Conservation (phyloP, 495 filamentous ascomycete species). For the Aeminium ludgeri region DNA sequence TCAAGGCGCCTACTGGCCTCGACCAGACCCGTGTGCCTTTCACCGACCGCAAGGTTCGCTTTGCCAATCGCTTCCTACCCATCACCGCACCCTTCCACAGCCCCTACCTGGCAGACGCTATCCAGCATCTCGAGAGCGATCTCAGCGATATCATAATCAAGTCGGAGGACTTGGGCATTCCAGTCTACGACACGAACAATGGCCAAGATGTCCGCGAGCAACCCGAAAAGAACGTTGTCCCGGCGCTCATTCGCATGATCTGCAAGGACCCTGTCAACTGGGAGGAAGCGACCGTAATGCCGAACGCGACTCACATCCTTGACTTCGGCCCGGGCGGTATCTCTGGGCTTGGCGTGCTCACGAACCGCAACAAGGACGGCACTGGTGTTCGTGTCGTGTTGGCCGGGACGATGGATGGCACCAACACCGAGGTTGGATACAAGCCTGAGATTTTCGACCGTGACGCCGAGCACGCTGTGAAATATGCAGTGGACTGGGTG, state of each 20-base stretch:
- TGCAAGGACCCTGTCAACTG: slow-evolving; percentile 83
- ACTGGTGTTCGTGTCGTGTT: slow-evolving; percentile 91
- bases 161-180: slow-evolving; percentile 50
- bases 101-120: slow-evolving; percentile 68
- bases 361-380: slow-evolving; percentile 95
- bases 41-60: slow-evolving; percentile 87
- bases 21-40: slow-evolving; percentile 91
- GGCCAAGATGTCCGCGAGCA: slow-evolving; percentile 62
- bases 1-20: slow-evolving; percentile 88
- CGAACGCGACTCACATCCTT: slow-evolving; percentile 75
- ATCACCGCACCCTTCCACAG: slow-evolving; percentile 98
- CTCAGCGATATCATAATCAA: slow-evolving; percentile 63
- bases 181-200: slow-evolving; percentile 75
- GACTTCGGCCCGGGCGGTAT: slow-evolving; percentile 95
- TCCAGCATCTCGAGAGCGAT: slow-evolving; percentile 66
- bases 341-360: slow-evolving; percentile 89
- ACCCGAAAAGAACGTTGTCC: slow-evolving; percentile 51
- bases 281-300: slow-evolving; percentile 84
- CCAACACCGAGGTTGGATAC: slow-evolving; percentile 80
- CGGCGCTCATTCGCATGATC: slow-evolving; percentile 76
- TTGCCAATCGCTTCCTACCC: slow-evolving; percentile 91
- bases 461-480: slow-evolving; percentile 80
- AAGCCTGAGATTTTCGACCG: slow-evolving; percentile 95
- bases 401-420: slow-evolving; percentile 78
- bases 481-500: slow-evolving; percentile 95